These are phyloP conservation scores for Sordariomycetes sp. DNA, from an alignment of 2,329 filamentous ascomycete species.

Conservation along the genomic window DNA sequence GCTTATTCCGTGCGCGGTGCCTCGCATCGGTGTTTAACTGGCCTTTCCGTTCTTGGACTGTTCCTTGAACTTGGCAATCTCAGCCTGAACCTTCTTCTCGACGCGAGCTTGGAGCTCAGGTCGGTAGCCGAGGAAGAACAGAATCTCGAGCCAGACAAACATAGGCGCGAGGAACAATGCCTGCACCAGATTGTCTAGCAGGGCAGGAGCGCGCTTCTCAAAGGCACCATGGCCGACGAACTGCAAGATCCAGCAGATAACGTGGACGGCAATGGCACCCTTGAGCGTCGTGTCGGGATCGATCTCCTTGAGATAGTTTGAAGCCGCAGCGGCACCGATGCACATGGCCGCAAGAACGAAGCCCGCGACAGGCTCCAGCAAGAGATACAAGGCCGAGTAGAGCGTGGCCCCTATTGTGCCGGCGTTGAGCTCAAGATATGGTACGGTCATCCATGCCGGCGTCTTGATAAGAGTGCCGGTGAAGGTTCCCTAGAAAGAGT, in stretches of 20 bases:
- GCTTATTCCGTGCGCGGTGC: too few species aligned
- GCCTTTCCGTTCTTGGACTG: constrained; percentile 46
- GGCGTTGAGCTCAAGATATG: constrained; percentile 57
- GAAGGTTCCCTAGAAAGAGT: constrained; percentile 43
- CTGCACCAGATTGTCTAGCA: constrained; percentile 87
- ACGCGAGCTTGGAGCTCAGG: constrained; percentile 77
- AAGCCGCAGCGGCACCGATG: constrained; percentile 62
- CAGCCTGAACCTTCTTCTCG: constrained; percentile 63
- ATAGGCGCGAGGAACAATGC: constrained; percentile 88
- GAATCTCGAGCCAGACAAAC: constrained; percentile 92
- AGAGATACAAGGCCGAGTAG: constrained; percentile 74
- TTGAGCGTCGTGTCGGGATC: constrained; percentile 39
- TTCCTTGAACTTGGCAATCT: constrained; percentile 66
- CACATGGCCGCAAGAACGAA: constrained; percentile 67
- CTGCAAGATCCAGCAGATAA: constrained; percentile 76
- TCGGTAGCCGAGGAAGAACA: constrained; percentile 86
- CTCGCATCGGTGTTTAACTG: too few species aligned
- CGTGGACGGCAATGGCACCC: constrained; percentile 56
- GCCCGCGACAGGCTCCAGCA: constrained; percentile 91
- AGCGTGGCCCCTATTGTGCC: constrained; percentile 55
- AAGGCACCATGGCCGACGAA: constrained; percentile 88
- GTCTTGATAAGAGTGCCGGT: constrained; percentile 53
- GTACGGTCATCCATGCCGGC: constrained; percentile 57
- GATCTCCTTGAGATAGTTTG: constrained; percentile 63
- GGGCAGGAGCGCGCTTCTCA: constrained; percentile 77